phyloP scores from a whole-genome alignment of 2,329 filamentous ascomycete species.

The Aspergillus puulaauensis region DNA sequence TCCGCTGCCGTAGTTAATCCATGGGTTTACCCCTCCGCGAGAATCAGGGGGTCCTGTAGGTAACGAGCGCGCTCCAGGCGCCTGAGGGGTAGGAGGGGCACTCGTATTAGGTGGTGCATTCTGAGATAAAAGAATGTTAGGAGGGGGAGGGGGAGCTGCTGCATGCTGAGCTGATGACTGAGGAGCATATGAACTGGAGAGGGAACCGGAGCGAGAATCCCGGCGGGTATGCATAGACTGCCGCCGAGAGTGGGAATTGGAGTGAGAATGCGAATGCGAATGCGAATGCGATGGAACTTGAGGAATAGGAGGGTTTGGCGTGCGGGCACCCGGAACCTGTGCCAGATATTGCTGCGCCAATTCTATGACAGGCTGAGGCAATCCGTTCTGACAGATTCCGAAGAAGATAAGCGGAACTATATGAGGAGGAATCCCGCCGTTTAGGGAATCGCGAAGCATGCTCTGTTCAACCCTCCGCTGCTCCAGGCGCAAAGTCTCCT shows the following conservation, averaged over 20 bases:
- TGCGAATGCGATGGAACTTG: constrained; percentile 16
- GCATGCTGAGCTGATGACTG: constrained; percentile 17
- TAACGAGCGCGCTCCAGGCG: constrained; percentile 15
- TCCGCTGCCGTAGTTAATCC: constrained; percentile 42
- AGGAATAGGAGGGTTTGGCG: constrained; percentile 22
- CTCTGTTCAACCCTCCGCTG: constrained; percentile 71
- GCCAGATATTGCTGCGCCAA: constrained; percentile 67
- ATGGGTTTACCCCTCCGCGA: constrained; percentile 16
- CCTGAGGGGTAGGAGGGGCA: constrained; percentile 15
- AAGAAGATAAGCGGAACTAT: constrained; percentile 75
- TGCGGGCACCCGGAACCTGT: constrained; percentile 28
- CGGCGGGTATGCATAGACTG: constrained; percentile 19
- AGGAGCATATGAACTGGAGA: constrained; percentile 33
- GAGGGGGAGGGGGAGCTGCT: constrained; percentile 14
- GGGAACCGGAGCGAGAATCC: constrained; percentile 24
- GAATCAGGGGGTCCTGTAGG: constrained; percentile 19
- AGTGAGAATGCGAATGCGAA: constrained; percentile 13
- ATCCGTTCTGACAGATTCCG: constrained; percentile 63
- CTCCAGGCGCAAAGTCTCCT: constrained; percentile 67
- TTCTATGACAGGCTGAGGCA: constrained; percentile 63
- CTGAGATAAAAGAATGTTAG: constrained; percentile 23
- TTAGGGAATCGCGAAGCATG: constrained; percentile 68
- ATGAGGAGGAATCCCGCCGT: constrained; percentile 69
- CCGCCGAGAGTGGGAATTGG: constrained; percentile 16
- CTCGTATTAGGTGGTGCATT: constrained; percentile 18